Conservation (phyloP, 345 rosid species). For the Balakata baccata region DNA sequence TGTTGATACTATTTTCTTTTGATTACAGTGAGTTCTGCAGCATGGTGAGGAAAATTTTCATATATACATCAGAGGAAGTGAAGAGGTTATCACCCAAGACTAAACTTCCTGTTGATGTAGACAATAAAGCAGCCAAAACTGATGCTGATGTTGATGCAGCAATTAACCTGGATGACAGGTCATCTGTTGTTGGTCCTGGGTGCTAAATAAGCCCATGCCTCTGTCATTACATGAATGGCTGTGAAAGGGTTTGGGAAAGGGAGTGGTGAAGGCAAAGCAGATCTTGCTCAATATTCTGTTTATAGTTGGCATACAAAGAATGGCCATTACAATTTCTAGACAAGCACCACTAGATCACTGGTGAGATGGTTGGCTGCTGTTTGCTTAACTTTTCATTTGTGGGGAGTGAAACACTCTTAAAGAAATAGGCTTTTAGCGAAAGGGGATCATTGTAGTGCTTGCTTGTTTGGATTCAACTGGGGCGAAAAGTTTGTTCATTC, state of each 20-base stretch:
- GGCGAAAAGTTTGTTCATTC: conserved; percentile 1
- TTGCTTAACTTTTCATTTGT: conserved; percentile 18
- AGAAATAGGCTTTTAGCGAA: conserved; percentile 2
- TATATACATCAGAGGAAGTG: conserved; percentile 87
- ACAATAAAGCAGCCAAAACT: conserved; percentile 32
- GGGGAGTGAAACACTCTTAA: conserved; percentile 18
- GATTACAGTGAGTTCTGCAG: conserved; percentile 87
- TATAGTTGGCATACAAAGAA: conserved; percentile 10
- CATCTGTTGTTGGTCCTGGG: conserved; percentile 62
- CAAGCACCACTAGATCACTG: conserved; percentile 2
- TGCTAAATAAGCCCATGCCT: conserved; percentile 35
- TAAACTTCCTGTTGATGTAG: conserved; percentile 48
- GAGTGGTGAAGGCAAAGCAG: conserved; percentile 1
- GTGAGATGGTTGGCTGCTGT: conserved; percentile 13
- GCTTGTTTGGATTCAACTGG: conserved; percentile 16
- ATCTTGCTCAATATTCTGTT: conserved; percentile 11
- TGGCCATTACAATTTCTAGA: conserved; percentile 4
- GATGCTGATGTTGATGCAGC: conserved; percentile 39
- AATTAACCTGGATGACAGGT: conserved; percentile 30
- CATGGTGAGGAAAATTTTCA: conserved; percentile 86
- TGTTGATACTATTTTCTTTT: background rate
- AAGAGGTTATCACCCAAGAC: conserved; percentile 77
- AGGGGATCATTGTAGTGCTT: conserved; percentile 15
- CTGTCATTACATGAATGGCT: background rate
- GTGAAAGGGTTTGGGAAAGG: background rate